Evolutionary conservation across 306 rosid species (phyloP), one percentile per base, ranked within the genome.

Genomic region (Acmispon strigosus): DNA sequence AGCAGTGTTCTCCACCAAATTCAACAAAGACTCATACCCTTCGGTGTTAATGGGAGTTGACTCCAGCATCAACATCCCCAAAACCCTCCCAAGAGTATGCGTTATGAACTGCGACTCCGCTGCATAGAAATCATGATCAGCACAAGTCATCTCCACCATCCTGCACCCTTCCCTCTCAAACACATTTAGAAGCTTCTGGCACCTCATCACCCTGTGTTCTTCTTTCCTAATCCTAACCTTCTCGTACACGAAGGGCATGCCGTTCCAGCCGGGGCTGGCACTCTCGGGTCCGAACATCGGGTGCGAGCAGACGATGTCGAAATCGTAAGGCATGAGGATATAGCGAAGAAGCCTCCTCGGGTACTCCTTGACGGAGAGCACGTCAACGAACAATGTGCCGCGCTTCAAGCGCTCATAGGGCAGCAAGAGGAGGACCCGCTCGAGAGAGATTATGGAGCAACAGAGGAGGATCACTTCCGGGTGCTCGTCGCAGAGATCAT

Each of bases 261-360:
- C 92, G 5, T 27, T 62, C 98, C 96, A 89, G 0, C 85, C 82
- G 4, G 8, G 20, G 16, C 50, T 59, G 0, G 74, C 96, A 74
- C 92, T 85, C 47, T 90, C 84, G 11, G 96, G 98, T 8, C 96
- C 98, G 41, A 92, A 92, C 98, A 92, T 90, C 0, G 96, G 98
- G 45, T 92, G 98, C 0, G 89, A 60, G 54, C 96, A 90, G 16
- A 92, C 19, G 2, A 90, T 16, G 39, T 92, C 98, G 22, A 90
- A 92, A 52, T 86, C 72, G 11, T 4, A 1, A 0, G 92, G 98
- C 10, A 92, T 72, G 3, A 86, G n/a, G n/a, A n/a, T n/a, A n/a
- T n/a, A n/a, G n/a, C n/a, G 75, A 37, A 92, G 34, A 32, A 92
- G 70, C 6, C 42, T 77, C 15, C 79, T 88, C 0, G 95, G 77